Percentiles rank a stretch among this genome's conserved stretches.
Evolutionary conservation across 2,329 filamentous ascomycete genomes (phyloP).

Genomic region (Penicillium thymicola): DNA sequence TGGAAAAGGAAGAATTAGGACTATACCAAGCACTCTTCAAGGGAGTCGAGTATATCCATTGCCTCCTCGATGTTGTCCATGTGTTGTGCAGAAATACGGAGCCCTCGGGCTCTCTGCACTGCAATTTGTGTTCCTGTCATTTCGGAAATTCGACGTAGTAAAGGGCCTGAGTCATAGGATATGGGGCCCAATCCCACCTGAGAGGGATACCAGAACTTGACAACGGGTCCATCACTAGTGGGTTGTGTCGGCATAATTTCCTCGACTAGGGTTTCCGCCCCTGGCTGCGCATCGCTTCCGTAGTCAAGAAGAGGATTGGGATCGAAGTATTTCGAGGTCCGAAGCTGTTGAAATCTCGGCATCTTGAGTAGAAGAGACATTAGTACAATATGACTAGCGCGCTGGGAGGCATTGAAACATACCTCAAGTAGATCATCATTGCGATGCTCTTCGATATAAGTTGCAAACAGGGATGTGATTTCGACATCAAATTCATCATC

Average conservation of each 20-base stretch:
- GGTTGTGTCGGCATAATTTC: background rate
- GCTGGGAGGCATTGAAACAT: background rate
- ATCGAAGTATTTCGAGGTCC: background rate
- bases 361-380: background rate
- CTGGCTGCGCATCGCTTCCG: background rate
- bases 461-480: background rate
- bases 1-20: background rate
- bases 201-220: background rate
- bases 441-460: background rate
- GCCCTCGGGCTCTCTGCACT: background rate
- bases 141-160: background rate
- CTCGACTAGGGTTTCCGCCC: background rate
- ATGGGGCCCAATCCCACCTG: background rate
- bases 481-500: background rate
- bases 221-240: background rate
- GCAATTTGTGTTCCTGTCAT: background rate
- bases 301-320: background rate
- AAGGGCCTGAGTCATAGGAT: background rate
- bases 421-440: constrained; percentile 1
- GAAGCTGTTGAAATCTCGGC: background rate
- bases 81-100: background rate
- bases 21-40: constrained; percentile 4
- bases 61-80: background rate
- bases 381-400: background rate
- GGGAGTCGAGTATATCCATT: background rate